Percentiles rank a stretch among this genome's conserved stretches.
These are phyloP conservation scores for Phylloporus rhodoxanthus DNA, from an alignment of 768 basidiomycete genomes.

Conservation along the genomic window DNA sequence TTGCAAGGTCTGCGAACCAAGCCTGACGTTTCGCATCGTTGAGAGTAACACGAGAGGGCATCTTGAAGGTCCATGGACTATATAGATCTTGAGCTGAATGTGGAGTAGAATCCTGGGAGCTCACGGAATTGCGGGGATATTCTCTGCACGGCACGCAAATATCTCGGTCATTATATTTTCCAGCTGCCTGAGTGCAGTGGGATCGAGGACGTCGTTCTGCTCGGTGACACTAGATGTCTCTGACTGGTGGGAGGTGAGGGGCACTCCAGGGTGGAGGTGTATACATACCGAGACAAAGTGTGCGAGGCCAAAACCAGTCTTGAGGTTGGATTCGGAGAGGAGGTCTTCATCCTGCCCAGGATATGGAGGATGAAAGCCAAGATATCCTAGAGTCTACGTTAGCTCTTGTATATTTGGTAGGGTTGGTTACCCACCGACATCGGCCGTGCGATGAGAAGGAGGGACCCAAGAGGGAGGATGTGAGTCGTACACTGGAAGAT, in stretches of 20 bases:
- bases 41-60: conserved; percentile 77
- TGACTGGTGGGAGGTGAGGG: conserved; percentile 15
- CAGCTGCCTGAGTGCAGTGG: conserved; percentile 50
- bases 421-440: conserved; percentile 48
- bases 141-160: conserved; percentile 56
- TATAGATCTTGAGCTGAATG: background rate
- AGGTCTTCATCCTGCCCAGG: conserved; percentile 72
- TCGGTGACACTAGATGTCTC: conserved; percentile 16
- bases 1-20: conserved; percentile 81
- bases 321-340: conserved; percentile 57
- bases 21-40: conserved; percentile 73
- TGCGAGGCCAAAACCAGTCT: conserved; percentile 54
- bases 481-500: conserved; percentile 54
- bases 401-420: background rate
- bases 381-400: too few relatives aligned
- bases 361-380: conserved; percentile 70
- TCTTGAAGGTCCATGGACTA: conserved; percentile 61
- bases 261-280: background rate
- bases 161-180: conserved; percentile 76
- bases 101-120: conserved; percentile 20
- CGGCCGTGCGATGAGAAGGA: conserved; percentile 56
- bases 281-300: conserved; percentile 53
- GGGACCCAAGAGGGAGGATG: conserved; percentile 73
- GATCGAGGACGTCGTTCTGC: conserved; percentile 45
- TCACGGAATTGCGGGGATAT: conserved; percentile 57